phyloP scores from a whole-genome alignment of 2,329 filamentous ascomycete species.

The Verticillium nonalfalfae region DNA sequence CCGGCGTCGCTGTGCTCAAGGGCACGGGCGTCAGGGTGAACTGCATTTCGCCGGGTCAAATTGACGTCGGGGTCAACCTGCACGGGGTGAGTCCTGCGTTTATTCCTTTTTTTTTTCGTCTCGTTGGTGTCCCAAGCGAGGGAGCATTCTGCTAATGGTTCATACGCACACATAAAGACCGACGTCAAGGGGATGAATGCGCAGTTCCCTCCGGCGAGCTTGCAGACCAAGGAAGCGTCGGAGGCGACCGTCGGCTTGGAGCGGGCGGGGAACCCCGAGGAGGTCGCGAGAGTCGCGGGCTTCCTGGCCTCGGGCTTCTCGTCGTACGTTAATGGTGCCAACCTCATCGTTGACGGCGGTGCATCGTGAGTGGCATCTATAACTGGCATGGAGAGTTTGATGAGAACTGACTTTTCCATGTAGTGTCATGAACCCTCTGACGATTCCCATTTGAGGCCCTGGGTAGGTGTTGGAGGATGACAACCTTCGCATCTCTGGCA shows the following conservation, averaged over 20 bases:
- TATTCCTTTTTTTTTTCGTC: background rate
- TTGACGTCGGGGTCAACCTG: slow-evolving; percentile 33
- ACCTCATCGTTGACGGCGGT: slow-evolving; percentile 57
- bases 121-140: too few species aligned
- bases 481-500: too few species aligned
- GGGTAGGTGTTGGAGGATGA: background rate
- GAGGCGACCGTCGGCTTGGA: slow-evolving; percentile 50
- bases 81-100: slow-evolving; percentile 26
- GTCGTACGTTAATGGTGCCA: slow-evolving; percentile 55
- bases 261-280: slow-evolving; percentile 47
- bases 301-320: slow-evolving; percentile 59
- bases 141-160: background rate
- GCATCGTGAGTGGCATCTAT: slow-evolving; percentile 26
- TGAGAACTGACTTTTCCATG: slow-evolving; percentile 7
- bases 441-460: slow-evolving; percentile 25
- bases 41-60: slow-evolving; percentile 35
- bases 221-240: slow-evolving; percentile 44
- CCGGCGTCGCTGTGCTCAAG: slow-evolving; percentile 51
- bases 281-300: slow-evolving; percentile 54
- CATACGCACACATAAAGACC: background rate
- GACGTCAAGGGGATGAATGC: slow-evolving; percentile 42
- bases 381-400: background rate
- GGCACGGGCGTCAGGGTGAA: slow-evolving; percentile 55
- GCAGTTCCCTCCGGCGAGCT: slow-evolving; percentile 47
- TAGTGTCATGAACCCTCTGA: slow-evolving; percentile 32